Evolutionary conservation across 2,329 filamentous ascomycete genomes (phyloP), one percentile per base, ranked within the genome.

Genomic region (Pezicula rhizophila): DNA sequence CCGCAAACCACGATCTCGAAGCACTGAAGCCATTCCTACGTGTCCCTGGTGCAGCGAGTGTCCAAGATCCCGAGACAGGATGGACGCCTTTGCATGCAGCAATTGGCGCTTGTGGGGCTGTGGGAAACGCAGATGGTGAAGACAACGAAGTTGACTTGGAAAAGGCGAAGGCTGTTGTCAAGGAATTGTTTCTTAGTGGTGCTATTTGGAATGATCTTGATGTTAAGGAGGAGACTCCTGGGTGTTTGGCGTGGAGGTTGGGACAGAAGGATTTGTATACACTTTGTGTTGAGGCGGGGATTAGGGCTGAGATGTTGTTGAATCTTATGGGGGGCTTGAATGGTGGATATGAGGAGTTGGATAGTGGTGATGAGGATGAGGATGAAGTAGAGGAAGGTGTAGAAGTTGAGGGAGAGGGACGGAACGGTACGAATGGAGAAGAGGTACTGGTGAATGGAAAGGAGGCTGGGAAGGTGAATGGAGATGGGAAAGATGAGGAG

Each of bases 131-230:
- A 18, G 31, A 51, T 8, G 42, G 42, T 51, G 69, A 70, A 20
- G 67, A 70, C 23, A 41, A 57, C 26, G 41, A 46, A 46, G 60
- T 38, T 52, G 58, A 65, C 37, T 66, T 86, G 28, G 78, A 83
- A 42, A 78, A 79, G 35, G 87, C 83, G 2, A 76, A 78, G 48
- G 79, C 82, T 46, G 84, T 85, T 0, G 72, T 96, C 4, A 78
- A 80, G 57, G 79, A 93, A 62, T 76, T 97, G 7, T 82, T 97
- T 52, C 78, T 91, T 61, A 85, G 87, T 58, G 93, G 93, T 28
- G 93, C 89, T 10, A 96, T 97, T 58, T 99, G 93, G 93, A 99
- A 99, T 70, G 91, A 96, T 65, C 74, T 97, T 48, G 89, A 97
- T 66, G 70, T 75, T 57, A 85, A 88, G 58, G 79, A 89, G 60